Conservation (phyloP, 192 early-diverging fungal genomes). For the Umbelopsis vinacea region DNA sequence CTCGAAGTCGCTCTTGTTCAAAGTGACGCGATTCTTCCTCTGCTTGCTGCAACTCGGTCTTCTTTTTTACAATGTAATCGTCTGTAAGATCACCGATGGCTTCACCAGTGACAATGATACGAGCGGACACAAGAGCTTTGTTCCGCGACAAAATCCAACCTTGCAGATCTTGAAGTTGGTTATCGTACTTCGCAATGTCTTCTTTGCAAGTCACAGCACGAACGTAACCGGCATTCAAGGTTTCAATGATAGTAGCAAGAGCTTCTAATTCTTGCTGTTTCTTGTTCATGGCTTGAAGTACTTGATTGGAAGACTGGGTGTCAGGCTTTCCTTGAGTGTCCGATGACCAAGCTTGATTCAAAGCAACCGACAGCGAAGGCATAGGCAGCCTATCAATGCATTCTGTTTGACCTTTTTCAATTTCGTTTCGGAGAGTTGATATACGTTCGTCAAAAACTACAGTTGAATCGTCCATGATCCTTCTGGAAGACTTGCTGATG, state of each 20-base stretch:
- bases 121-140: not conserved
- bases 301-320: not conserved
- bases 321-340: not conserved
- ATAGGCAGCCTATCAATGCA: constrained; percentile 28
- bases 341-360: not conserved
- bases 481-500: constrained; percentile 28
- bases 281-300: not conserved
- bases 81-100: not conserved
- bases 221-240: not conserved
- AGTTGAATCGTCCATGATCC: constrained; percentile 33
- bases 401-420: constrained; percentile 25
- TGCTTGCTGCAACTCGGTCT: not conserved
- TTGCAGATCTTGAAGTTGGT: not conserved
- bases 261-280: not conserved
- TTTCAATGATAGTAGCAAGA: not conserved
- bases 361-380: constrained; percentile 20
- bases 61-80: not conserved
- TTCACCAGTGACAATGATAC: constrained; percentile 16
- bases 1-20: not conserved
- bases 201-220: constrained; percentile 3
- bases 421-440: constrained; percentile 8
- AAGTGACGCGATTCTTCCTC: not conserved
- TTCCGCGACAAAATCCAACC: not conserved
- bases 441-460: constrained; percentile 20
- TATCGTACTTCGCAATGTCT: not conserved